phyloP scores from a whole-genome alignment of 2,329 filamentous ascomycete species.

The Paraconiothyrium brasiliense region DNA sequence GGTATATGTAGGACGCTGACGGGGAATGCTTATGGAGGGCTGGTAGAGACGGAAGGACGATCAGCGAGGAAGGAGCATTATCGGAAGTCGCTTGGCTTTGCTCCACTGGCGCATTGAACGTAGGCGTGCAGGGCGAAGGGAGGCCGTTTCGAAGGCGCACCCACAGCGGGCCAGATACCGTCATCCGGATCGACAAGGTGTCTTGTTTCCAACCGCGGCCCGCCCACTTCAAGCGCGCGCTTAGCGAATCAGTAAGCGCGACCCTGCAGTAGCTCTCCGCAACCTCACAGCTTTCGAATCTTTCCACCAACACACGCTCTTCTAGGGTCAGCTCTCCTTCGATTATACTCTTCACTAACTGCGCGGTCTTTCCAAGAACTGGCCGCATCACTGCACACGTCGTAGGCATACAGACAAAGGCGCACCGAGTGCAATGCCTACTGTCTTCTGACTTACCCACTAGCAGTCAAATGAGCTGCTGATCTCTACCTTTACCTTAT shows the following conservation, averaged over 20 bases:
- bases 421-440: conserved; percentile 2
- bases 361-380: background rate
- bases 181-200: conserved; percentile 23
- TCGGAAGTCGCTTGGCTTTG: conserved; percentile 20
- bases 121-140: background rate
- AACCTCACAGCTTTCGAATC: background rate
- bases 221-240: conserved; percentile 27
- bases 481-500: background rate
- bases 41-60: background rate
- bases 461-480: background rate
- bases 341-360: background rate
- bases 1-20: background rate
- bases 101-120: conserved; percentile 4
- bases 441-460: conserved; percentile 1
- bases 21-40: conserved; percentile 4
- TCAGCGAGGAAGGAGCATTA: conserved; percentile 29
- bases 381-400: background rate
- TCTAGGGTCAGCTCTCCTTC: background rate
- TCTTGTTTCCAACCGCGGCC: conserved; percentile 24
- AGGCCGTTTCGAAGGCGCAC: background rate
- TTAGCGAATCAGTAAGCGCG: conserved; percentile 21
- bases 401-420: background rate
- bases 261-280: conserved; percentile 10
- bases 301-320: background rate
- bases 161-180: background rate